Evolutionary conservation across 164 flowering plant genomes (phyloP).

Genomic region (Vitis rupestris): DNA sequence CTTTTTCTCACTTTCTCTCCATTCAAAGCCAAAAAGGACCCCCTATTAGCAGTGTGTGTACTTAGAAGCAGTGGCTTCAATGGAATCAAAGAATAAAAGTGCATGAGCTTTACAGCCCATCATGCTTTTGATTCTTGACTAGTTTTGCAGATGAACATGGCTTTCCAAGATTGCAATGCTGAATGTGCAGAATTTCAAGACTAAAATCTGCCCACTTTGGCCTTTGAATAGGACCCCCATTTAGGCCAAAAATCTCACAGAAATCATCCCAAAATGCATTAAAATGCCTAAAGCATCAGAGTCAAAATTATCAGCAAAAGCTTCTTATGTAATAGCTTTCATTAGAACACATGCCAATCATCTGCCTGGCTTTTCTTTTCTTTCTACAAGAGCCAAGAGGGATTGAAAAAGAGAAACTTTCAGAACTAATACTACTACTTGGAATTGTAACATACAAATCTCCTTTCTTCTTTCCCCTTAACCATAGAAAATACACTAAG

Average conservation of each 20-base stretch:
- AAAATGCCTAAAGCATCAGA: no score
- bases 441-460: not conserved
- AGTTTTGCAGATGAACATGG: not conserved
- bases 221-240: no score
- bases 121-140: not conserved
- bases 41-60: conserved; percentile 6
- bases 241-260: not conserved
- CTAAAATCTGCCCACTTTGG: no score
- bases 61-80: not conserved
- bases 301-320: no score
- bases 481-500: conserved; percentile 7
- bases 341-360: no score
- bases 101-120: conserved; percentile 13
- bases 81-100: conserved; percentile 10
- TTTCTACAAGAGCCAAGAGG: conserved; percentile 13
- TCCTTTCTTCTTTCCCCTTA: not conserved
- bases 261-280: not conserved
- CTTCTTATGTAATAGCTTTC: no score
- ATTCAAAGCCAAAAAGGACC: conserved; percentile 15
- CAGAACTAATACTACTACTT: not conserved
- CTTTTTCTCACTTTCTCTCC: conserved; percentile 11
- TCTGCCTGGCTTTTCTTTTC: not conserved
- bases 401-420: not conserved
- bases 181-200: no score
- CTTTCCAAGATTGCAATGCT: not conserved